Conservation (phyloP, 1,284 basidiomycete species). For the Marasmius sp. region DNA sequence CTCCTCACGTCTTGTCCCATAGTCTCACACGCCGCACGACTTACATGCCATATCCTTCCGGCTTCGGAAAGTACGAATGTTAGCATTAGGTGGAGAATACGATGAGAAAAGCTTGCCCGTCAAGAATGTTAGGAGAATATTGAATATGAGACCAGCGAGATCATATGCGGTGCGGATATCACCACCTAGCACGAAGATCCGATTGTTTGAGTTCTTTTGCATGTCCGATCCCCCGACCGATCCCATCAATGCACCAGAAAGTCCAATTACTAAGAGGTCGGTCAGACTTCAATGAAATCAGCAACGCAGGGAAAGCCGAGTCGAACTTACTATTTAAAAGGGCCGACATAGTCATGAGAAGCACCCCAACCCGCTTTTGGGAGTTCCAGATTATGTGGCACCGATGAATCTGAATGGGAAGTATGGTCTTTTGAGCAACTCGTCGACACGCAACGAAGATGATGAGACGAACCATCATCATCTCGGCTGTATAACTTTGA, state of each 20-base stretch:
- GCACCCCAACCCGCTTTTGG: not conserved
- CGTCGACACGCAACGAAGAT: not conserved
- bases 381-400: not conserved
- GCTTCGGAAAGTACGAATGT: not conserved
- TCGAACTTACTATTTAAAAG: not conserved
- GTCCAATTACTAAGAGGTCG: not conserved
- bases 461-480: not conserved
- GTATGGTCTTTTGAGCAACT: not conserved
- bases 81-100: not conserved
- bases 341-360: not conserved
- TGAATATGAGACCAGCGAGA: not conserved
- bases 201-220: not conserved
- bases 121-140: not conserved
- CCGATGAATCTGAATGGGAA: not conserved
- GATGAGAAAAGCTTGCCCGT: not conserved
- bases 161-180: not conserved
- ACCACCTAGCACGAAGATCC: not conserved
- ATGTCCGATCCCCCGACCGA: not conserved
- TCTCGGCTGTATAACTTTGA: not conserved
- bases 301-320: not conserved
- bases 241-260: not conserved
- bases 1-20: not conserved
- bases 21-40: not conserved
- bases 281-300: not conserved
- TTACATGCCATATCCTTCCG: not conserved